Conservation (phyloP, 73 alveolate species). For the Blepharisma japonicum region DNA sequence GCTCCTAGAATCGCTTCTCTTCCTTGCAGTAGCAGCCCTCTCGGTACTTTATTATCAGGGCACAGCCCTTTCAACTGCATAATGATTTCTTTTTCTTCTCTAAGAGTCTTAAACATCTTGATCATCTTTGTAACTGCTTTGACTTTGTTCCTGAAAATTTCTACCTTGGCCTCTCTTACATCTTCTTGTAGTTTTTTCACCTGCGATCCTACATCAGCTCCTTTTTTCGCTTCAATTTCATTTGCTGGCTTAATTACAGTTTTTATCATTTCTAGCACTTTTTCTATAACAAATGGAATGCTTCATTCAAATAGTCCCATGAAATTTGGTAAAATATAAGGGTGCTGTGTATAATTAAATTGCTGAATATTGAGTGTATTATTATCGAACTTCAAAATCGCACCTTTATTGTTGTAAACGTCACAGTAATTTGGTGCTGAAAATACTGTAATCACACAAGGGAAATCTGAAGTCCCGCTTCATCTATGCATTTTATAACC, state of each 20-base stretch:
- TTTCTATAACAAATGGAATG: constrained; percentile 83
- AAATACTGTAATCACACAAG: constrained; percentile 80
- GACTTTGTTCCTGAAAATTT: constrained; percentile 38
- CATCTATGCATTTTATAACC: constrained; percentile 87
- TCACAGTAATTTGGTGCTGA: constrained; percentile 93
- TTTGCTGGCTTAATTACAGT: constrained; percentile 49
- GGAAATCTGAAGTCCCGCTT: constrained; percentile 77
- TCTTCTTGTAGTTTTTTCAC: constrained; percentile 37
- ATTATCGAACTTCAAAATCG: constrained; percentile 72
- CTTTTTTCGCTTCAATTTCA: constrained; percentile 65
- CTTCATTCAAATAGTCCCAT: constrained; percentile 80
- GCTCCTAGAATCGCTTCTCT: constrained; percentile 79
- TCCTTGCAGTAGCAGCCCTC: constrained; percentile 78
- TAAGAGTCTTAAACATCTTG: constrained; percentile 59
- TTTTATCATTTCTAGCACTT: constrained; percentile 72
- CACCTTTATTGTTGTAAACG: constrained; percentile 86
- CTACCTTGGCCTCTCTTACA: background rate
- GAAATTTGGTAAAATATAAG: constrained; percentile 80
- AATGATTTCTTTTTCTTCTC: constrained; percentile 84
- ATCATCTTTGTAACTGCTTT: constrained; percentile 40
- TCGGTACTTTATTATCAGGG: constrained; percentile 82
- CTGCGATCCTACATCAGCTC: constrained; percentile 44
- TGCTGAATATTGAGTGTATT: constrained; percentile 78
- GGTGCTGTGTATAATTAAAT: constrained; percentile 82
- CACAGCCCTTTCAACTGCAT: constrained; percentile 76